A percentile compares a stretch with the other conserved stretches of the same genome.
phyloP scores from a whole-genome alignment of 2,329 filamentous ascomycete genomes.

The Penicillium verrucosum region DNA sequence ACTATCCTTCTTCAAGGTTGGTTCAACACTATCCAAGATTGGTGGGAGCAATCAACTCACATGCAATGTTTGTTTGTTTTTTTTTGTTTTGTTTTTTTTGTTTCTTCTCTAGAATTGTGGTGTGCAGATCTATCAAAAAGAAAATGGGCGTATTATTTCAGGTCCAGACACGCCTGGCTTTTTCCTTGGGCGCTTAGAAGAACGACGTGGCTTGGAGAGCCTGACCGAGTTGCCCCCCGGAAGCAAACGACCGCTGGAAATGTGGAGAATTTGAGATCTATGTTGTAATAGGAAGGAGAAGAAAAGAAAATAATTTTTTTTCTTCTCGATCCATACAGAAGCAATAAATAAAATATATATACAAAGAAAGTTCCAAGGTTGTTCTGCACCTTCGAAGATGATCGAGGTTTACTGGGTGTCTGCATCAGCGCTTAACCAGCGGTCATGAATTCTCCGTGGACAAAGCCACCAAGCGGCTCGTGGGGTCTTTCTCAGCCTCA shows the following conservation, averaged over 20 bases:
- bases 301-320: neutral
- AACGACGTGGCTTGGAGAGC: neutral
- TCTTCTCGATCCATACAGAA: neutral
- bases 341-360: neutral
- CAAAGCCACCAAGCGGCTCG: constrained; percentile 18
- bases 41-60: neutral
- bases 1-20: too few species aligned
- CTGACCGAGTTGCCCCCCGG: neutral
- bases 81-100: too few species aligned
- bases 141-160: neutral
- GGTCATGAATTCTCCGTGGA: constrained; percentile 22
- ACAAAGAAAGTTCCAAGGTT: constrained; percentile 13
- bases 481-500: constrained; percentile 24
- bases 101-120: neutral
- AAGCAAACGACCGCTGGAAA: neutral
- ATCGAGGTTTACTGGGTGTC: neutral
- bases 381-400: constrained; percentile 6
- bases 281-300: neutral
- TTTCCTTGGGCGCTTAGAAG: constrained; percentile 1
- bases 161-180: constrained; percentile 1
- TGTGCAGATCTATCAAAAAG: neutral
- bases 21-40: neutral
- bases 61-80: neutral
- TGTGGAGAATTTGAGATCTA: neutral
- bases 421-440: constrained; percentile 25